These are phyloP conservation scores for Sarocladium strictum DNA, from an alignment of 2,329 filamentous ascomycete genomes.

Conservation along the genomic window DNA sequence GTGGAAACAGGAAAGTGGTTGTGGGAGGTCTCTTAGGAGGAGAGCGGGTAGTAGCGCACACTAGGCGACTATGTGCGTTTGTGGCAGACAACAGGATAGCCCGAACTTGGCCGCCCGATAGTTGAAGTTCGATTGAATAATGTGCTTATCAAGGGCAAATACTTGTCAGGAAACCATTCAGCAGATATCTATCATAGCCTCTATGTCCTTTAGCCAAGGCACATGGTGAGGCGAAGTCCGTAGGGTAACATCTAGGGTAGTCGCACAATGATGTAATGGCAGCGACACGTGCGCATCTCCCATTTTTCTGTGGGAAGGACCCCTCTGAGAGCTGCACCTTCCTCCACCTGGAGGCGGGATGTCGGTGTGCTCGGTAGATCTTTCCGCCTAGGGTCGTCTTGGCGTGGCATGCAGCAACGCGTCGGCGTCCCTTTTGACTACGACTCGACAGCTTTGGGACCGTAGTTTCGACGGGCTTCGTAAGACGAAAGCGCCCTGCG, in stretches of 20 bases:
- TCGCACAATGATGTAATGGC: constrained; percentile 1
- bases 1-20: neutral
- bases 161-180: too few species aligned
- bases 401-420: too few species aligned
- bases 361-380: neutral
- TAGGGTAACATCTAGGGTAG: neutral
- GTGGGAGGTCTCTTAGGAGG: neutral
- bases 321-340: neutral
- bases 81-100: neutral
- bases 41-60: neutral
- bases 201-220: too few species aligned
- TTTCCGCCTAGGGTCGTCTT: neutral
- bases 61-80: neutral
- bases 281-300: neutral
- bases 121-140: neutral
- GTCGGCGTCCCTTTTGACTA: too few species aligned
- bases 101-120: too few species aligned
- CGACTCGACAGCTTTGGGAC: too few species aligned
- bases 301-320: constrained; percentile 1
- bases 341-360: neutral
- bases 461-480: too few species aligned
- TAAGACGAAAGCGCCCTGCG: too few species aligned
- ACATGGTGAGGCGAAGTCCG: too few species aligned
- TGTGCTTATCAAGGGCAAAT: too few species aligned
- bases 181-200: too few species aligned